Conservation (phyloP, 495 filamentous ascomycete genomes). For the Parathielavia hyrcaniae region DNA sequence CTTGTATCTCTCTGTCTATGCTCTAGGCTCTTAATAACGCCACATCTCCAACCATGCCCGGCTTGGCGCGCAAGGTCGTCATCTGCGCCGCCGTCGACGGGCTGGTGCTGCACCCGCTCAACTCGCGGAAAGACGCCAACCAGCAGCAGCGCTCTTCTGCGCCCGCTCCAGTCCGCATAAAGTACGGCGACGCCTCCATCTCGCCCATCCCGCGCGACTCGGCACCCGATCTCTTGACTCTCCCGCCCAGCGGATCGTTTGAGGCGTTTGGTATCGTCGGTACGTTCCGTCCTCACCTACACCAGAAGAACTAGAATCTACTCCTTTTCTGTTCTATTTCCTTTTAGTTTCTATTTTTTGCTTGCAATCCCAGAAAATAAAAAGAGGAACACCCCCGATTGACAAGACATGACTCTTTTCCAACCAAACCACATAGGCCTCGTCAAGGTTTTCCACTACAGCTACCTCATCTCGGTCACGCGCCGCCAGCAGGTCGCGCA, state of each 20-base stretch:
- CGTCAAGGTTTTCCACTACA: conserved; percentile 61
- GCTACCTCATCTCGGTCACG: conserved; percentile 79
- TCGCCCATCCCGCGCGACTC: conserved; percentile 34
- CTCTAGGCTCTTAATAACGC: neutral
- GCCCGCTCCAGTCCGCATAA: conserved; percentile 55
- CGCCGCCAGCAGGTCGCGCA: conserved; percentile 81
- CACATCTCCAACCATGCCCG: conserved; percentile 52
- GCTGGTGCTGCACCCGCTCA: conserved; percentile 69
- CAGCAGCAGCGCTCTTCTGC: conserved; percentile 41
- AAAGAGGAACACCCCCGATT: too few species aligned
- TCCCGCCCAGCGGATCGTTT: conserved; percentile 43
- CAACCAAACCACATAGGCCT: conserved; percentile 48
- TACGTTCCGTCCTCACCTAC: conserved; percentile 31
- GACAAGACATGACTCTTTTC: neutral
- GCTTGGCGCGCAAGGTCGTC: conserved; percentile 68
- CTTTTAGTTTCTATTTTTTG: too few species aligned
- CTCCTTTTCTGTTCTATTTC: neutral
- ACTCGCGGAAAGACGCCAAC: conserved; percentile 30
- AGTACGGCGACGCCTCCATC: conserved; percentile 62
- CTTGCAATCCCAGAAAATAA: too few species aligned
- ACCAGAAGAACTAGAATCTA: neutral
- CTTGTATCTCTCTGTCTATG: neutral
- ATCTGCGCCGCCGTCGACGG: conserved; percentile 83
- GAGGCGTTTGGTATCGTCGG: conserved; percentile 85
- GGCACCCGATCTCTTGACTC: conserved; percentile 25